These are phyloP conservation scores for Thraustochytrium sp. DNA, from an alignment of 352 stramenopile genomes.

Conservation along the genomic window DNA sequence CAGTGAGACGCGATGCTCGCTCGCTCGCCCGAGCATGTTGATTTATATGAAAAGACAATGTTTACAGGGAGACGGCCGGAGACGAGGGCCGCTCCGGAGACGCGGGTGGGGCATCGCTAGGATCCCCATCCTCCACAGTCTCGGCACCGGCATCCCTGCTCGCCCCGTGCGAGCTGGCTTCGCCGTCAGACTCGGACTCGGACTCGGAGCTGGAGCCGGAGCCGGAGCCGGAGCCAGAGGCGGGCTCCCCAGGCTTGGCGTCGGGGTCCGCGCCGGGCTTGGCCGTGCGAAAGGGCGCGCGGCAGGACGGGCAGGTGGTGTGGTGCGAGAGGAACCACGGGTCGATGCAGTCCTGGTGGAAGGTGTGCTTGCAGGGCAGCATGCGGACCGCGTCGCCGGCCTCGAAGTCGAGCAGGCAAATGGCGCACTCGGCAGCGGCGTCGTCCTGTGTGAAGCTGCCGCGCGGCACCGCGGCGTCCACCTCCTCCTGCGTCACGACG, in stretches of 20 bases:
- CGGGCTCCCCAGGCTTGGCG: background rate
- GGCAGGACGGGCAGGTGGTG: slow-evolving; percentile 45
- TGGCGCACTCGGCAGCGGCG: background rate
- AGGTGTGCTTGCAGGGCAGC: slow-evolving; percentile 75
- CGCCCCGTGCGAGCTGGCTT: no score
- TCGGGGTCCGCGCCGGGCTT: background rate
- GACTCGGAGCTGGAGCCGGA: background rate
- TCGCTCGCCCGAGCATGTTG: no score
- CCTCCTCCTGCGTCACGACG: background rate
- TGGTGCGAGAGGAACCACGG: slow-evolving; percentile 75
- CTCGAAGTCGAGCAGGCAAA: slow-evolving; percentile 29
- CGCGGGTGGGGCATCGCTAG: no score
- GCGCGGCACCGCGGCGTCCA: background rate
- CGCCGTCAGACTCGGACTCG: no score
- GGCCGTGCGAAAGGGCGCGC: background rate
- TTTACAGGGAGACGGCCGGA: no score
- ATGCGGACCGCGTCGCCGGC: slow-evolving; percentile 65
- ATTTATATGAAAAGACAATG: no score
- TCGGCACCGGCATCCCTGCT: no score
- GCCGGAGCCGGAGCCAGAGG: background rate
- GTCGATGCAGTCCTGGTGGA: slow-evolving; percentile 79
- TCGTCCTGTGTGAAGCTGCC: background rate
- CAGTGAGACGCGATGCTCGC: no score
- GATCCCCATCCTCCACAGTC: no score
- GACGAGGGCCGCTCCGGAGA: no score